Evolutionary conservation across 1,284 basidiomycete genomes (phyloP), one percentile per base, ranked within the genome.

Genomic region (Albatrellus sp.): DNA sequence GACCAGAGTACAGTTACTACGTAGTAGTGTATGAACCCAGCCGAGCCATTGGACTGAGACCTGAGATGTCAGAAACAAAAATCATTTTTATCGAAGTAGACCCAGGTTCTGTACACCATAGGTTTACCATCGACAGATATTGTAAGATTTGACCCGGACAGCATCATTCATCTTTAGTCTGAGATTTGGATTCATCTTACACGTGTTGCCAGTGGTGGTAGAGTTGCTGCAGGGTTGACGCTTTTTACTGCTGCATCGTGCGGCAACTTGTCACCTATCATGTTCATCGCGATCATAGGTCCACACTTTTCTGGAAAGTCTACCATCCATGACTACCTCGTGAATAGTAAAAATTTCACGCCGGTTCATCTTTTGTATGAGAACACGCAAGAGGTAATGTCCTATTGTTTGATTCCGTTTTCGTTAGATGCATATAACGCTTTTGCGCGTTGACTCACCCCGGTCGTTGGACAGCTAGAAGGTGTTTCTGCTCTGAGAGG

Each of bases 261-360:
- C 24, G 24, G 3, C 24, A 7, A 7, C 24, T 20, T 28, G 16
- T 17, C 16, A 3, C n/a, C 34, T 35, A 35, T 13, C 4, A 82
- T 90, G 87, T 80, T 97, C 58, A 80, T 98, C 55, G 81, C 87
- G 10, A 75, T 98, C 46, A 72, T 96, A 32, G 94, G 94, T 12
- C 84, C 91, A 0, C 76, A 77, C 1, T 77, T 68, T 30, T 73
- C 90, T 4, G 94, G 94, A 16, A 96, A 92, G 62, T 71, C 79
- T 9, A 75, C 78, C 0, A 68, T 97, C 12, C 72, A 83, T 43
- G 65, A 80, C 11, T 92, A 87, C 58, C 75, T 98, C 17, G 28
- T 44, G 8, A 46, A 56, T 17, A 57, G 56, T 46, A 55, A 72
- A 67, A 72, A 69, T 2, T 85, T 85, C 53, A 64, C 58, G 13